Evolutionary conservation across 2,329 filamentous ascomycete species (phyloP).

Genomic region (Cercospora zeina): DNA sequence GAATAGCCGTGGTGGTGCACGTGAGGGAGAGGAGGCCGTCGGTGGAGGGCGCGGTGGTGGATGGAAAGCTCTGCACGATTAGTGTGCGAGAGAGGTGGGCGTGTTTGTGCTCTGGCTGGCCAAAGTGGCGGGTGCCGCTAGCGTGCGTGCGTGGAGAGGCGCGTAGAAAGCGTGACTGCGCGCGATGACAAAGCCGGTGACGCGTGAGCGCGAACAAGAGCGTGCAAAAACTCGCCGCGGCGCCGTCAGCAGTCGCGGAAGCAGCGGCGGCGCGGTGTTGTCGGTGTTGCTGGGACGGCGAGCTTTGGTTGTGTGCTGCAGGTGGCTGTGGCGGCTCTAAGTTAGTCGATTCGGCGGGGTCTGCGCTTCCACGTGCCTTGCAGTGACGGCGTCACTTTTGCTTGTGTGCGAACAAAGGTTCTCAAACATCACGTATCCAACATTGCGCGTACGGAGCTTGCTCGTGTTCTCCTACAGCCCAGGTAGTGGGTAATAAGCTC

Average conservation of each 20-base stretch:
- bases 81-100: conserved; percentile 8
- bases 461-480: background rate
- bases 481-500: background rate
- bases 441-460: background rate
- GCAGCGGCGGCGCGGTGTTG: conserved; percentile 6
- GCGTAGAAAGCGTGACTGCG: conserved; percentile 8
- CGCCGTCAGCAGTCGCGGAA: background rate
- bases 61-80: conserved; percentile 8
- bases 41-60: conserved; percentile 15
- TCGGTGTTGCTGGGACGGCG: conserved; percentile 2
- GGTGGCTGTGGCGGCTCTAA: background rate
- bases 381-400: conserved; percentile 8
- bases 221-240: conserved; percentile 2
- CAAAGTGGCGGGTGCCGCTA: conserved; percentile 11
- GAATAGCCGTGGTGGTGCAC: conserved; percentile 16
- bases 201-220: background rate
- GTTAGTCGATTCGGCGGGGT: conserved; percentile 7
- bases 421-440: background rate
- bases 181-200: background rate
- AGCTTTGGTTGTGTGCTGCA: conserved; percentile 8
- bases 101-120: conserved; percentile 1
- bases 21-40: conserved; percentile 8
- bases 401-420: conserved; percentile 2
- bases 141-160: conserved; percentile 7
- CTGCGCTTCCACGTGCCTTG: conserved; percentile 5